These are phyloP conservation scores for Gautieria morchelliformis DNA, from an alignment of 768 basidiomycete species.

Conservation along the genomic window DNA sequence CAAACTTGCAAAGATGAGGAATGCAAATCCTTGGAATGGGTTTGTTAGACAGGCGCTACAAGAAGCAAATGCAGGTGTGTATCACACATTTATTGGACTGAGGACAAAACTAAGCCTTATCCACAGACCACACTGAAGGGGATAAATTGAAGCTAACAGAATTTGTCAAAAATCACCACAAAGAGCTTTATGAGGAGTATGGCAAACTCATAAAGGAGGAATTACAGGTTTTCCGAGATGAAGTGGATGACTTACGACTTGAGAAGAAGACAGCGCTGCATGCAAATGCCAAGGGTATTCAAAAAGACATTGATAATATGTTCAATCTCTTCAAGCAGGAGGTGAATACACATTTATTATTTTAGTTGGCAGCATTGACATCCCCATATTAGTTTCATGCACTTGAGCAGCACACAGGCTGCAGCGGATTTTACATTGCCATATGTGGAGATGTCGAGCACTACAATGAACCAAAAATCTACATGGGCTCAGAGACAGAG, in stretches of 20 bases:
- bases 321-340: background rate
- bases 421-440: background rate
- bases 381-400: background rate
- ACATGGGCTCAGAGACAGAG: background rate
- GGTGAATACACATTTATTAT: background rate
- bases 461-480: background rate
- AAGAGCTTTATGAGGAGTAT: background rate
- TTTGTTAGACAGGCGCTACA: background rate
- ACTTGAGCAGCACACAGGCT: background rate
- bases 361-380: background rate
- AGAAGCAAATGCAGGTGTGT: background rate
- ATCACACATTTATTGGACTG: background rate
- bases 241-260: background rate
- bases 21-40: background rate
- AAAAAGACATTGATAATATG: background rate
- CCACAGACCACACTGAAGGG: background rate
- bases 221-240: background rate
- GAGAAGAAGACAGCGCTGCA: background rate
- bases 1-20: background rate
- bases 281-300: background rate
- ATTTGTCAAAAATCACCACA: background rate
- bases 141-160: background rate
- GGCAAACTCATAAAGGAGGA: background rate
- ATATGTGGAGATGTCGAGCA: background rate
- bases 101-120: background rate